Evolutionary conservation across 495 filamentous ascomycete genomes (phyloP).

Genomic region (Amniculicola lignicola): DNA sequence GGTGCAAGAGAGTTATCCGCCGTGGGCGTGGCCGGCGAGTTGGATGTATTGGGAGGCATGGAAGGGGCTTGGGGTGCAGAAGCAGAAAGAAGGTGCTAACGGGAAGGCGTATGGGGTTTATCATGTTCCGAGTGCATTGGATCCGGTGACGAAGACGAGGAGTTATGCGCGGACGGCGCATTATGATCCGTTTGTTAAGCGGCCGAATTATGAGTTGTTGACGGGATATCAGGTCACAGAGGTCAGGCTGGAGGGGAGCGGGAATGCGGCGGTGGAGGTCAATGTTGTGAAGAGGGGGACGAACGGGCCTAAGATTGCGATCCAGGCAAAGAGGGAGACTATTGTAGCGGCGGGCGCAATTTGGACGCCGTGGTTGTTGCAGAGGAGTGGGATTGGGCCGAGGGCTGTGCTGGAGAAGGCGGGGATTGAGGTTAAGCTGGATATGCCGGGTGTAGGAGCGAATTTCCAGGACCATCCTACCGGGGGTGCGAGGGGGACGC

Average conservation of each 20-base stretch:
- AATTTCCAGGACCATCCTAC: slow-evolving; percentile 25
- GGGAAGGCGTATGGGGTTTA: neutral
- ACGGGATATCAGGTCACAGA: neutral
- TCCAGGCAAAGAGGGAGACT: slow-evolving; percentile 53
- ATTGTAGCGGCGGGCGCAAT: slow-evolving; percentile 31
- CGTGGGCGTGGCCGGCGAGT: neutral
- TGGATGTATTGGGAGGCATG: neutral
- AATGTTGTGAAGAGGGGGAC: neutral
- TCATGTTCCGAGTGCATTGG: slow-evolving; percentile 2
- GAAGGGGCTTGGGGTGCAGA: neutral
- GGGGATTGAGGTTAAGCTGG: neutral
- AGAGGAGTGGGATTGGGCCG: slow-evolving; percentile 14
- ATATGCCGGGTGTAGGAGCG: slow-evolving; percentile 15
- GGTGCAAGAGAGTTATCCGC: neutral
- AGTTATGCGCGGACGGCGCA: slow-evolving; percentile 3
- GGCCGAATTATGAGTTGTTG: slow-evolving; percentile 11
- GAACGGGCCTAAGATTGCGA: neutral
- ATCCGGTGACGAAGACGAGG: neutral
- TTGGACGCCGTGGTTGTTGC: slow-evolving; percentile 13
- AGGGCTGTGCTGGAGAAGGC: slow-evolving; percentile 7
- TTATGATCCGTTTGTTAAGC: slow-evolving; percentile 8
- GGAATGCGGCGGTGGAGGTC: neutral
- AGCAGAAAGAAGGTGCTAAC: neutral
- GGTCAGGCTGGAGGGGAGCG: neutral
- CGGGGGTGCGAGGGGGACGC: neutral